A percentile compares a stretch with the other conserved stretches of the same genome.
phyloP scores from a whole-genome alignment of 352 stramenopile genomes.

The Pythium sp. region DNA sequence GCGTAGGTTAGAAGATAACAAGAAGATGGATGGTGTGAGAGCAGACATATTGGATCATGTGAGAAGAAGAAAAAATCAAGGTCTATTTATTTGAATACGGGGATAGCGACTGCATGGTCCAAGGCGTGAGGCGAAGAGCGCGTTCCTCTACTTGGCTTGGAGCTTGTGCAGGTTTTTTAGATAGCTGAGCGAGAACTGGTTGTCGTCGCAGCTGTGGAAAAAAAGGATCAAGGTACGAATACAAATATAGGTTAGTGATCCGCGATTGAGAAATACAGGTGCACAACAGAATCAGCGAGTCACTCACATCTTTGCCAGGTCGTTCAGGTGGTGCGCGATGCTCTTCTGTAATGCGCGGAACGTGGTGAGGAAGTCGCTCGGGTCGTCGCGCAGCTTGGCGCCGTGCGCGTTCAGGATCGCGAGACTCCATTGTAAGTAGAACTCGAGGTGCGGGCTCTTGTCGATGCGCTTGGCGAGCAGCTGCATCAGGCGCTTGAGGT shows the following conservation, averaged over 20 bases:
- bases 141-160: slow-evolving; percentile 21
- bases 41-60: not conserved
- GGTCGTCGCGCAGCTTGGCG: slow-evolving; percentile 75
- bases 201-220: slow-evolving; percentile 76
- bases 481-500: slow-evolving; percentile 91
- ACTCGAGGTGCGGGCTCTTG: slow-evolving; percentile 95
- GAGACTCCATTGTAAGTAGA: slow-evolving; percentile 96
- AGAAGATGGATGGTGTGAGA: not conserved
- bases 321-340: slow-evolving; percentile 76
- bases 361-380: slow-evolving; percentile 70
- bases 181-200: slow-evolving; percentile 88
- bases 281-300: not conserved
- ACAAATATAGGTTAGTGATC: slow-evolving; percentile 14
- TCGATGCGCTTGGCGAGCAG: slow-evolving; percentile 92
- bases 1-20: slow-evolving; percentile 19
- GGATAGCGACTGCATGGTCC: not conserved
- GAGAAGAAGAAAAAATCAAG: not conserved
- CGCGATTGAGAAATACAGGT: slow-evolving; percentile 5
- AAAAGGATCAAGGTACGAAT: slow-evolving; percentile 1
- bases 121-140: not conserved
- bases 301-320: slow-evolving; percentile 85
- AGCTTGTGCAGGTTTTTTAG: slow-evolving; percentile 67
- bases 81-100: slow-evolving; percentile 52
- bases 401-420: slow-evolving; percentile 94
- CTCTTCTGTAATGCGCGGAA: slow-evolving; percentile 88